A percentile compares a stretch with the other conserved stretches of the same genome.
Evolutionary conservation across 139 green algal genomes (phyloP).

Genomic region (Edaphochlamys debaryana): DNA sequence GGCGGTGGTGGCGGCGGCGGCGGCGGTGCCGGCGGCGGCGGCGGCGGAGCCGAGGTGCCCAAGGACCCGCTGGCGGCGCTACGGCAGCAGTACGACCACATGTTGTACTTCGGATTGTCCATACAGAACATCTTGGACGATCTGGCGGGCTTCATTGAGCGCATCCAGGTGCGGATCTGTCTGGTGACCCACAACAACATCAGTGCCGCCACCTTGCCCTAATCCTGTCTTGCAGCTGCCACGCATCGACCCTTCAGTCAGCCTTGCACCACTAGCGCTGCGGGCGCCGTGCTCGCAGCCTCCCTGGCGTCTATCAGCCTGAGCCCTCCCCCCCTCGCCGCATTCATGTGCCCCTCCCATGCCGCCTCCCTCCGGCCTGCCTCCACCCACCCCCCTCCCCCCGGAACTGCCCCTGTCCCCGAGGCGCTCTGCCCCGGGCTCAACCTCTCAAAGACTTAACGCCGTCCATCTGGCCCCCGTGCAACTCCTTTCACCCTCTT

Average conservation of each 20-base stretch:
- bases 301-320: too few relatives aligned
- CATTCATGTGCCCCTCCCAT: neutral
- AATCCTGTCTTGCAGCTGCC: too few relatives aligned
- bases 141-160: slow-evolving; percentile 42
- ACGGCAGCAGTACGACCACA: slow-evolving; percentile 32
- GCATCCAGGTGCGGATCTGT: slow-evolving; percentile 30
- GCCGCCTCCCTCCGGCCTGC: too few relatives aligned
- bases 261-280: too few relatives aligned
- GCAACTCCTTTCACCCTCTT: too few relatives aligned
- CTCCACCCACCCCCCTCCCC: neutral
- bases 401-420: neutral
- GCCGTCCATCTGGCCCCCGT: too few relatives aligned
- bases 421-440: slow-evolving; percentile 40
- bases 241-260: neutral
- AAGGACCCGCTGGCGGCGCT: slow-evolving; percentile 21
- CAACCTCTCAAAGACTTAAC: too few relatives aligned
- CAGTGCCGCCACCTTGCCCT: too few relatives aligned
- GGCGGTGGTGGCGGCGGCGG: neutral
- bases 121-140: slow-evolving; percentile 52
- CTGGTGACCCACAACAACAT: too few relatives aligned
- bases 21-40: neutral
- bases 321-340: neutral
- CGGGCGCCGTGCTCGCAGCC: neutral
- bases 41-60: slow-evolving; percentile 18
- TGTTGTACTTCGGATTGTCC: slow-evolving; percentile 22